Evolutionary conservation across 169 alveolate species (phyloP), one percentile per base, ranked within the genome.

Genomic region (Theileria annulata): DNA sequence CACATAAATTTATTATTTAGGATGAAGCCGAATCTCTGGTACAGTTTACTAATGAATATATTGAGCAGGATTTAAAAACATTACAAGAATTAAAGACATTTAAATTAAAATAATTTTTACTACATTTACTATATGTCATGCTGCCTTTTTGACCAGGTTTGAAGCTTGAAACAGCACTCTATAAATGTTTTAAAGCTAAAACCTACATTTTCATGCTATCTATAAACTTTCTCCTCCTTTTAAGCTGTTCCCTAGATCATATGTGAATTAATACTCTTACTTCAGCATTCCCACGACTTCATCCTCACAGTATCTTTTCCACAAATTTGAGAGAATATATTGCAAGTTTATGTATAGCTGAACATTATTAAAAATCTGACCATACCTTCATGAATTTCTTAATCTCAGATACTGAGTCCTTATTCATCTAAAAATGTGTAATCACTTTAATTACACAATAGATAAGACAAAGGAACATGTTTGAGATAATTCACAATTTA

Each of bases 131-230:
- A 28, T 8, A 31, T 2, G 37, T 62, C 25, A 28, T 17, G 48
- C 25, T 62, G 33, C 48, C 25, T 62, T 30, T 30, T 68, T 68
- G 63, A 68, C 33, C 17, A 49, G 79, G 63, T 49, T 27, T 54
- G 73, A 56, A 48, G 86, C 28, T 35, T 76, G 78, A 28, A 58
- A 60, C 77, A 85, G 64, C 31, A 12, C 78, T 60, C 87, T 80
- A 37, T n/a, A 76, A 75, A 37, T 66, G 8, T 56, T 15, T 69
- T 67, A 49, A 12, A 71, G 48, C 33, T 33, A 70, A 27, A 28
- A 89, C 81, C 42, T 80, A 86, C 85, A 87, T 71, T 73, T 89
- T 89, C 89, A 89, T 79, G 72, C 87, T 73, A 73, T 89, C 94
- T 30, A 89, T 79, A 54, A 87, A 88, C 63, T 78, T 75, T 56